Conservation (phyloP, 495 filamentous ascomycete genomes). For the Pseudevernia furfuracea region DNA sequence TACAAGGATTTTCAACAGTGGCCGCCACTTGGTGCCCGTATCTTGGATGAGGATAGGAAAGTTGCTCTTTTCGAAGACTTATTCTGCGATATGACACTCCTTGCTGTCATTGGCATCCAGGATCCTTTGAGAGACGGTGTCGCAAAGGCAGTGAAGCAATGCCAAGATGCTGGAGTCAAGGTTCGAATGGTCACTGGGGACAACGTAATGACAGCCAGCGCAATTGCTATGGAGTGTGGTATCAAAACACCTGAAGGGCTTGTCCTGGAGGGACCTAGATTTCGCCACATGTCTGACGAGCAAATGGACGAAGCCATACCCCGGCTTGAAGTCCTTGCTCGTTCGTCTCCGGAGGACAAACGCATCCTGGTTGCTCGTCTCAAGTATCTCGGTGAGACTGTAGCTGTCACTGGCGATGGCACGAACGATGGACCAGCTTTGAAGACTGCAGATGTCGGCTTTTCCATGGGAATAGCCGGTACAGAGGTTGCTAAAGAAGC, state of each 20-base stretch:
- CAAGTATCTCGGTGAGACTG: slow-evolving; percentile 68
- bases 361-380: slow-evolving; percentile 67
- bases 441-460: slow-evolving; percentile 79
- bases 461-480: slow-evolving; percentile 87
- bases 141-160: slow-evolving; percentile 62
- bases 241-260: slow-evolving; percentile 67
- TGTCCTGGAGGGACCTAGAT: slow-evolving; percentile 77
- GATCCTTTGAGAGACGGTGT: slow-evolving; percentile 67
- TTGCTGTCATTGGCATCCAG: slow-evolving; percentile 59
- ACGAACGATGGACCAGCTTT: slow-evolving; percentile 87
- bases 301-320: slow-evolving; percentile 69
- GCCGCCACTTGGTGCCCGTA: slow-evolving; percentile 45
- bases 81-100: slow-evolving; percentile 53
- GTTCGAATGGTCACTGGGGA: slow-evolving; percentile 91
- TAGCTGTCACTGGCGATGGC: slow-evolving; percentile 81
- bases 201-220: slow-evolving; percentile 71
- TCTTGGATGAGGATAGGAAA: slow-evolving; percentile 43
- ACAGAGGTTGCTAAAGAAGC: slow-evolving; percentile 94
- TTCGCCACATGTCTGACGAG: slow-evolving; percentile 64
- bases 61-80: slow-evolving; percentile 50
- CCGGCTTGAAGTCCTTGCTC: slow-evolving; percentile 70
- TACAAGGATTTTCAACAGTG: slow-evolving; percentile 58
- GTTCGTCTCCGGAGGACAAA: slow-evolving; percentile 85
- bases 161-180: slow-evolving; percentile 69
- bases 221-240: slow-evolving; percentile 77